Percentiles rank a stretch among this genome's conserved stretches.
phyloP scores from a whole-genome alignment of 78 protist genomes.

The Polysphondylium violaceum region DNA sequence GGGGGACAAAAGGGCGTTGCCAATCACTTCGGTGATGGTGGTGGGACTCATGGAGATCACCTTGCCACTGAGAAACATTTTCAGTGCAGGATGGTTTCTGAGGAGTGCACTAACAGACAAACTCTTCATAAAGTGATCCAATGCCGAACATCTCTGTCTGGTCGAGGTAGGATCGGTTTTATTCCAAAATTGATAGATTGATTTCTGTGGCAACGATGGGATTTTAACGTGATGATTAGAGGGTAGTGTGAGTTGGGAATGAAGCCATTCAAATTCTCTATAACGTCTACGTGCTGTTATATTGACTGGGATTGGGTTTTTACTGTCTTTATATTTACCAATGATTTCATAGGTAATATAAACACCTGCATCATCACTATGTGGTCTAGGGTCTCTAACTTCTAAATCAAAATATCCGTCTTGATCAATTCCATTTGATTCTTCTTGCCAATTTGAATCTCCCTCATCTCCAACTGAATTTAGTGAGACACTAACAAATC shows the following conservation, averaged over 20 bases:
- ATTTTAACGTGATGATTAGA: slow-evolving; percentile 21
- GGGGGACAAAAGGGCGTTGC: slow-evolving; percentile 6
- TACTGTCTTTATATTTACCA: slow-evolving; percentile 54
- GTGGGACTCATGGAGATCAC: neutral
- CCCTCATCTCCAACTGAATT: slow-evolving; percentile 53
- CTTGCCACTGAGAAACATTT: slow-evolving; percentile 12
- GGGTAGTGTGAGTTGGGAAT: slow-evolving; percentile 46
- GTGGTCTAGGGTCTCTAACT: slow-evolving; percentile 56
- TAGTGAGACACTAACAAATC: slow-evolving; percentile 26
- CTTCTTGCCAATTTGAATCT: slow-evolving; percentile 52
- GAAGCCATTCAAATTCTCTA: slow-evolving; percentile 77
- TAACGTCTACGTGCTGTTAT: slow-evolving; percentile 38
- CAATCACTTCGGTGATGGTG: slow-evolving; percentile 31
- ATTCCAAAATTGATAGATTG: slow-evolving; percentile 71
- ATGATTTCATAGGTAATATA: slow-evolving; percentile 28
- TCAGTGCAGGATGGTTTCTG: slow-evolving; percentile 40
- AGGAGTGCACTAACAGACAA: neutral
- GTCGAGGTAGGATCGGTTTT: slow-evolving; percentile 43
- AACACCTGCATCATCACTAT: slow-evolving; percentile 19
- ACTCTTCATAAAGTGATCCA: slow-evolving; percentile 56
- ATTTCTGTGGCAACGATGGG: slow-evolving; percentile 73
- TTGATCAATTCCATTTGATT: slow-evolving; percentile 25
- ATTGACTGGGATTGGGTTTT: neutral
- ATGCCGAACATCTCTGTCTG: slow-evolving; percentile 49
- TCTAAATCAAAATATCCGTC: slow-evolving; percentile 66